Percentiles rank a stretch among this genome's conserved stretches.
These are phyloP conservation scores for Quercus alba DNA, from an alignment of 306 rosid species.

Conservation along the genomic window DNA sequence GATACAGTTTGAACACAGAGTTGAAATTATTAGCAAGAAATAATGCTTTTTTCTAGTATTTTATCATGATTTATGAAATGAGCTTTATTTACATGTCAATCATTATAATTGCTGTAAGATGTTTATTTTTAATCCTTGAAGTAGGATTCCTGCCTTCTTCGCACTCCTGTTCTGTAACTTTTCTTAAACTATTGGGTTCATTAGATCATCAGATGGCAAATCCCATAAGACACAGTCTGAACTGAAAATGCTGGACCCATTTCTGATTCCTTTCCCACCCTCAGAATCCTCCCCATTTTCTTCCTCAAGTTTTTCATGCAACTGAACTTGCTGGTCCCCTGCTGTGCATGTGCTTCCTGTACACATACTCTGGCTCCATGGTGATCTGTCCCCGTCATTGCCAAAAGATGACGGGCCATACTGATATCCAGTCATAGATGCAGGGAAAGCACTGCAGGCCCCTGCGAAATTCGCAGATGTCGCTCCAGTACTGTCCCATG, in stretches of 20 bases:
- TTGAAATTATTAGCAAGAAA: slow-evolving; percentile 35
- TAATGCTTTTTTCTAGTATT: slow-evolving; percentile 25
- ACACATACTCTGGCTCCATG: slow-evolving; percentile 83
- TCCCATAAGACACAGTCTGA: slow-evolving; percentile 86
- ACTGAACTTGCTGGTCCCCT: slow-evolving; percentile 57
- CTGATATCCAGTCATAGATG: slow-evolving; percentile 49
- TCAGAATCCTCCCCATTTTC: slow-evolving; percentile 59
- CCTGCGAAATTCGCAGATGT: slow-evolving; percentile 44
- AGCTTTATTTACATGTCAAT: slow-evolving; percentile 69
- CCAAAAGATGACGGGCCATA: slow-evolving; percentile 48
- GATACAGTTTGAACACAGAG: slow-evolving; percentile 31
- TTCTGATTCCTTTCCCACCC: slow-evolving; percentile 60
- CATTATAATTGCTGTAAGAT: slow-evolving; percentile 19
- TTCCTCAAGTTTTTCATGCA: slow-evolving; percentile 54
- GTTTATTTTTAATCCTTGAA: slow-evolving; percentile 41
- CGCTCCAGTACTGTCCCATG: slow-evolving; percentile 57
- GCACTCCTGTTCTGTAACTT: slow-evolving; percentile 13
- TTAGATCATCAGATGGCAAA: slow-evolving; percentile 75
- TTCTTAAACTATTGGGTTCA: slow-evolving; percentile 60
- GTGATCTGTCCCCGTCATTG: slow-evolving; percentile 66
- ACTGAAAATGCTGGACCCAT: slow-evolving; percentile 64
- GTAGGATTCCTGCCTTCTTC: slow-evolving; percentile 24
- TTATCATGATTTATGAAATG: slow-evolving; percentile 44
- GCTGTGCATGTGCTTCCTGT: slow-evolving; percentile 79
- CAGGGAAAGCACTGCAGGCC: slow-evolving; percentile 59